A percentile compares a stretch with the other conserved stretches of the same genome.
Evolutionary conservation across 2,329 filamentous ascomycete genomes (phyloP).

Genomic region (Trichoderma oligosporum): DNA sequence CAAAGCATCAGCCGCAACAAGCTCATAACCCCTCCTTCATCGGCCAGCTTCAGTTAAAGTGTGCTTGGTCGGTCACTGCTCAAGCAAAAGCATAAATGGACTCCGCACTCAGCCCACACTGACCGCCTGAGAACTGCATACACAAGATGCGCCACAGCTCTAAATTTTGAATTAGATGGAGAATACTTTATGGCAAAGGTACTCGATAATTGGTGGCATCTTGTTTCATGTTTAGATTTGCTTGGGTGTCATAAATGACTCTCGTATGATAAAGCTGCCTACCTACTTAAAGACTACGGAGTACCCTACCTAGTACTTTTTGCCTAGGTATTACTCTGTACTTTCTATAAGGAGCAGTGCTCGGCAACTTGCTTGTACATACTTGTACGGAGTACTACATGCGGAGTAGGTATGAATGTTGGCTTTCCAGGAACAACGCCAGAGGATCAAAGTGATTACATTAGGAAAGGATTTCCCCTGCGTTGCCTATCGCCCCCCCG

Average conservation of each 20-base stretch:
- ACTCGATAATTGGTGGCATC: not conserved
- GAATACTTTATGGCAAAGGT: not conserved
- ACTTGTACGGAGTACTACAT: too few relatives aligned
- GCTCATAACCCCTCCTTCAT: not conserved
- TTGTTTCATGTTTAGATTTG: too few relatives aligned
- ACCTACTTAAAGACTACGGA: too few relatives aligned
- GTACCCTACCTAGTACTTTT: too few relatives aligned
- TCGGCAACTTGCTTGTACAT: not conserved
- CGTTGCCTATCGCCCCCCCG: constrained; percentile 1
- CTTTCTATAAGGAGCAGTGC: not conserved
- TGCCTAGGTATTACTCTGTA: not conserved
- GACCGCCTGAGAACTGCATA: not conserved
- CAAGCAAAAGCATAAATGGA: too few relatives aligned
- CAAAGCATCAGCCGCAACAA: too few relatives aligned
- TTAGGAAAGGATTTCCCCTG: constrained; percentile 14
- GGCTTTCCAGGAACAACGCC: not conserved
- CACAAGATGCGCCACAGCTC: not conserved
- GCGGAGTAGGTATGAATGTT: not conserved
- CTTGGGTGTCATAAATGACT: too few relatives aligned
- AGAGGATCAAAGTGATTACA: not conserved
- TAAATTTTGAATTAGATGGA: constrained; percentile 1
- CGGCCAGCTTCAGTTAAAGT: not conserved
- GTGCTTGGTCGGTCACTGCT: too few relatives aligned
- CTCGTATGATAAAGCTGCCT: too few relatives aligned
- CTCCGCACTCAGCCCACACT: constrained; percentile 4